Evolutionary conservation across 805 yeast species (phyloP).

Genomic region (Peterozyma xylosa): DNA sequence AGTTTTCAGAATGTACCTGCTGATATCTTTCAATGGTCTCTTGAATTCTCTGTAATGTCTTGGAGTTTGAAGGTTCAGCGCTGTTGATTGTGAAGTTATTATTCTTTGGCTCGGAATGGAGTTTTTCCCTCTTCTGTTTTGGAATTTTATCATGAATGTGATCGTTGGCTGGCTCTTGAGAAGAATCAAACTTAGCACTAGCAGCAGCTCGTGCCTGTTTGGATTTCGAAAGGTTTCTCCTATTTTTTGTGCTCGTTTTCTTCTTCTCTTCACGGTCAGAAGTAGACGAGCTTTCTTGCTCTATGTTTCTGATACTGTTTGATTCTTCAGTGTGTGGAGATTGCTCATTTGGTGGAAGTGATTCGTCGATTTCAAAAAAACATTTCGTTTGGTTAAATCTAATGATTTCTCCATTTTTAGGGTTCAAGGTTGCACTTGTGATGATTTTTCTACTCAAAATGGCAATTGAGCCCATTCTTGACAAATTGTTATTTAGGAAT

Average conservation of each 20-base stretch:
- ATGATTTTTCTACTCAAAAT: slow-evolving; percentile 21
- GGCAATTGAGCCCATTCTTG: slow-evolving; percentile 27
- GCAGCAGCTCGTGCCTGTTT: not conserved
- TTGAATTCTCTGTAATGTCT: slow-evolving; percentile 1
- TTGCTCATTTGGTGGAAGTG: slow-evolving; percentile 27
- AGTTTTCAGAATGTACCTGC: not conserved
- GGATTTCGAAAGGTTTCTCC: not conserved
- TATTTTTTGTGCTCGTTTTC: slow-evolving; percentile 18
- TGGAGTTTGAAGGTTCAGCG: no score
- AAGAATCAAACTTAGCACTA: no score
- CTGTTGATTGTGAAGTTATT: no score
- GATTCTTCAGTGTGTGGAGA: slow-evolving; percentile 18
- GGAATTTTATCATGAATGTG: no score
- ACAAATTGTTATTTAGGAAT: slow-evolving; percentile 22
- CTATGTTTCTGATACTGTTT: not conserved
- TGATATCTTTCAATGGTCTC: slow-evolving; percentile 2
- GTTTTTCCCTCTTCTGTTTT: not conserved
- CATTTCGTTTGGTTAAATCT: slow-evolving; percentile 13
- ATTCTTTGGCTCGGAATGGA: no score
- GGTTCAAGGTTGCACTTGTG: slow-evolving; percentile 12
- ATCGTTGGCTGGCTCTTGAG: no score
- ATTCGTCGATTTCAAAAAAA: slow-evolving; percentile 11
- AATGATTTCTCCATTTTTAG: slow-evolving; percentile 16
- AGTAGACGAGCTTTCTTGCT: not conserved
- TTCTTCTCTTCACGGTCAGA: not conserved